Conservation (phyloP, 306 rosid species). For the Cicer cuneatum region DNA sequence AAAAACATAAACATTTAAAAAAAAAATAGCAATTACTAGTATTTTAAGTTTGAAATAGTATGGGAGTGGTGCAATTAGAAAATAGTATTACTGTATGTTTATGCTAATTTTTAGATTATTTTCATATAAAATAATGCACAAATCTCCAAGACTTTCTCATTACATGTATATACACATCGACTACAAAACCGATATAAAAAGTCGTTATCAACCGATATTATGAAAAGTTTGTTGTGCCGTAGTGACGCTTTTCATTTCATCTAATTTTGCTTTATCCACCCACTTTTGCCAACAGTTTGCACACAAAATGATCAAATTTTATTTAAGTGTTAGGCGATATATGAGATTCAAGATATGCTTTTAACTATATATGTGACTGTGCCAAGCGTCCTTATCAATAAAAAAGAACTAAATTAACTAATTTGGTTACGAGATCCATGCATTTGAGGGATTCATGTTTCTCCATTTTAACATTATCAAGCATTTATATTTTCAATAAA, state of each 20-base stretch:
- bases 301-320: not conserved
- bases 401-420: not conserved
- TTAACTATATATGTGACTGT: slow-evolving; percentile 15
- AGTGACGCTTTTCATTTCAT: not conserved
- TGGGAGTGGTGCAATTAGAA: no score
- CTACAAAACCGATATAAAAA: no score
- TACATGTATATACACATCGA: not conserved
- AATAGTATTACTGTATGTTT: no score
- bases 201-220: no score
- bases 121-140: not conserved
- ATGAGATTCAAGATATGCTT: slow-evolving; percentile 24
- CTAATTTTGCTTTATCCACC: not conserved
- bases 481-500: not conserved
- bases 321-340: not conserved
- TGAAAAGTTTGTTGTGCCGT: no score
- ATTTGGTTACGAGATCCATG: slow-evolving; percentile 14
- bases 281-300: not conserved
- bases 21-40: no score
- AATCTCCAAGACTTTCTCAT: not conserved
- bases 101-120: not conserved
- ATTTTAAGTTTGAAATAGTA: no score
- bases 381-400: slow-evolving; percentile 4
- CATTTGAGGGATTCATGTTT: slow-evolving; percentile 12
- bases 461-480: not conserved
- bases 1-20: no score